Percentiles rank a stretch among this genome's conserved stretches.
These are phyloP conservation scores for Circinella minor DNA, from an alignment of 371 early-diverging fungal species.

Conservation along the genomic window DNA sequence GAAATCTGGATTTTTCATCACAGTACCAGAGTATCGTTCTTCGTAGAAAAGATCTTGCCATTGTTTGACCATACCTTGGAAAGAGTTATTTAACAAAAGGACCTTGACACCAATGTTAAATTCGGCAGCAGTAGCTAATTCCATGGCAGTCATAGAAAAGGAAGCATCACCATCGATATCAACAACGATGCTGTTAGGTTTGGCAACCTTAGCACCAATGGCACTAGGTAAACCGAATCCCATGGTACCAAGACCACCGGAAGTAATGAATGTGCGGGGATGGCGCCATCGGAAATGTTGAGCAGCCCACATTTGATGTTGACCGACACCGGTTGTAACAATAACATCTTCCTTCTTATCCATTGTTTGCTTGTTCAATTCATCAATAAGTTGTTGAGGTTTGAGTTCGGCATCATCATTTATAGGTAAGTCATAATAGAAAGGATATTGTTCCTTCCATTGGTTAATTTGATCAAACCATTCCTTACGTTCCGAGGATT, in stretches of 20 bases:
- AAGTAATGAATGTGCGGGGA: conserved; percentile 89
- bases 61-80: conserved; percentile 99
- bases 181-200: conserved; percentile 91
- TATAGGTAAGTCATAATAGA: conserved; percentile 67
- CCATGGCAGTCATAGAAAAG: conserved; percentile 97
- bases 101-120: conserved; percentile 97
- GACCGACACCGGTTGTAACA: conserved; percentile 96
- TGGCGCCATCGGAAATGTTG: conserved; percentile 87
- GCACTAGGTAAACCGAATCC: conserved; percentile 95
- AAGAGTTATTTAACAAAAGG: conserved; percentile 94
- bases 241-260: conserved; percentile 98
- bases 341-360: conserved; percentile 90
- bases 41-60: conserved; percentile 99
- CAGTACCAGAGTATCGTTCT: conserved; percentile 91
- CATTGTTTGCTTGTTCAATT: conserved; percentile 82
- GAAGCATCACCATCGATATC: conserved; percentile 98
- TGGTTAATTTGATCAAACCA: conserved; percentile 82
- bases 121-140: conserved; percentile 94
- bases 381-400: conserved; percentile 94
- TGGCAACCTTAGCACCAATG: conserved; percentile 95
- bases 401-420: conserved; percentile 60
- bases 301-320: conserved; percentile 99
- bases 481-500: conserved; percentile 69
- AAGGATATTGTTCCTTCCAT: conserved; percentile 95
- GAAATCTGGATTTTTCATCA: conserved; percentile 98